A percentile compares a stretch with the other conserved stretches of the same genome.
Conservation (phyloP, 2,329 filamentous ascomycete species). For the Fonsecaea monophora region DNA sequence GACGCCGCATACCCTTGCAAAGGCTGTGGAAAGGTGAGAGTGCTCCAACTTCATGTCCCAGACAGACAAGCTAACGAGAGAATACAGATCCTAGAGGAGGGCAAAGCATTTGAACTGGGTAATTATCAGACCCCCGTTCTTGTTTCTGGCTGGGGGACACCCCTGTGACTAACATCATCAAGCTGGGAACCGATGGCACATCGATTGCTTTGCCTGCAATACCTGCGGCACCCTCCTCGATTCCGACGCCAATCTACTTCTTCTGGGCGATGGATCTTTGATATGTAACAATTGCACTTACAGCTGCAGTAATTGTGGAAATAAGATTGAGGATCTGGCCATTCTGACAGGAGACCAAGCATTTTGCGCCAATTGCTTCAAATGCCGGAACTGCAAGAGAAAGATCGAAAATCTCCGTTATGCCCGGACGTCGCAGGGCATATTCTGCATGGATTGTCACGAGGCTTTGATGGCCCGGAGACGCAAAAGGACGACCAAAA, state of each 20-base stretch:
- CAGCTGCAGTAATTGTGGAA: slow-evolving; percentile 93
- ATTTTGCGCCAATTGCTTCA: slow-evolving; percentile 96
- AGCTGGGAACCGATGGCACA: slow-evolving; percentile 98
- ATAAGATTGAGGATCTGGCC: slow-evolving; percentile 97
- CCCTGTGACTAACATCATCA: slow-evolving; percentile 44
- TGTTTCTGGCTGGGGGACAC: not conserved
- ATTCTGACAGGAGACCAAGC: slow-evolving; percentile 98
- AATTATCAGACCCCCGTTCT: slow-evolving; percentile 24
- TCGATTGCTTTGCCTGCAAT: slow-evolving; percentile 98
- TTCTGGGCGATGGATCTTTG: slow-evolving; percentile 94
- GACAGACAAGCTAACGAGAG: slow-evolving; percentile 32
- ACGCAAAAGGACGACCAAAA: slow-evolving; percentile 68
- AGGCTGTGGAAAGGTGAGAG: slow-evolving; percentile 83
- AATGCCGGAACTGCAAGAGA: slow-evolving; percentile 96
- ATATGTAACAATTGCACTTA: slow-evolving; percentile 99
- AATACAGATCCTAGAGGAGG: slow-evolving; percentile 89
- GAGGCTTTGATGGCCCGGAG: slow-evolving; percentile 93
- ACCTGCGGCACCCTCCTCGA: slow-evolving; percentile 94
- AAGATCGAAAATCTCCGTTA: slow-evolving; percentile 99
- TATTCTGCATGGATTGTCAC: slow-evolving; percentile 99
- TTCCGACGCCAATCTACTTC: slow-evolving; percentile 94
- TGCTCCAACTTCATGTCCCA: slow-evolving; percentile 14
- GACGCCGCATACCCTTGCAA: slow-evolving; percentile 86
- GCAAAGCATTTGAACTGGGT: slow-evolving; percentile 98
- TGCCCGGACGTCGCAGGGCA: slow-evolving; percentile 95